Base-by-base conservation (phyloP, 257 asterid species). In the Cruciata laevipes region DNA sequence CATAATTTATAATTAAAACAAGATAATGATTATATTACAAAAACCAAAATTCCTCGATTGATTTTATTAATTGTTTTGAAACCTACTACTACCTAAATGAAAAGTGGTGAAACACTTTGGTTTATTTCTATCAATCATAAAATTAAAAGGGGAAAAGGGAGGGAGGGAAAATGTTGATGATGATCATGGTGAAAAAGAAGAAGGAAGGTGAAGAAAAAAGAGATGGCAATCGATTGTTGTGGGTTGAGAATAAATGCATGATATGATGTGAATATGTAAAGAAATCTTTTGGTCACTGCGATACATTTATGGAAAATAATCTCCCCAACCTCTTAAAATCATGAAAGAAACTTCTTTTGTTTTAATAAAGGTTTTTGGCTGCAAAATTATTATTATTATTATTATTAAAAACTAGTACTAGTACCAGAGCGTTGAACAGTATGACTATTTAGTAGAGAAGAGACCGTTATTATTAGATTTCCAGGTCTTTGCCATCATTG, bases 241-340 rank as follows among this genome's bases (percentile, higher is more conserved):
- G 68, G 62, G 52, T 69, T 56, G 73, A 69, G 66, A 76, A 76
- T 76, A 69, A 76, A 76, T 76, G 80, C 74, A 52, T 69, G 71
- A 72, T 51, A 58, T 67, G 77, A 73, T 31, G 62, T 67, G 58
- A 17, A 77, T 76, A 84, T 79, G 77, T 78, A 78, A 79, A 75
- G 66, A 78, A 82, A 85, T 84, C 89, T 83, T 81, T 79, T 89
- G 74, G 60, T 63, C 69, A 77, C 87, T 80, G 81, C 75, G 73
- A 64, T 82, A 76, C 80, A 82, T 81, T 83, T 78, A 82, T 79
- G 79, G 74, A 76, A 81, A 52, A 69, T 70, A 63, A 69, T 47
- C 55, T 47, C 76, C 66, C 66, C 78, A 81, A 70, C 61, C 75
- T 83, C 67, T 74, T 58, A 65, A 69, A 73, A 84, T 87, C 86